phyloP scores from a whole-genome alignment of 768 basidiomycete genomes.

The Agaricus bisporus region DNA sequence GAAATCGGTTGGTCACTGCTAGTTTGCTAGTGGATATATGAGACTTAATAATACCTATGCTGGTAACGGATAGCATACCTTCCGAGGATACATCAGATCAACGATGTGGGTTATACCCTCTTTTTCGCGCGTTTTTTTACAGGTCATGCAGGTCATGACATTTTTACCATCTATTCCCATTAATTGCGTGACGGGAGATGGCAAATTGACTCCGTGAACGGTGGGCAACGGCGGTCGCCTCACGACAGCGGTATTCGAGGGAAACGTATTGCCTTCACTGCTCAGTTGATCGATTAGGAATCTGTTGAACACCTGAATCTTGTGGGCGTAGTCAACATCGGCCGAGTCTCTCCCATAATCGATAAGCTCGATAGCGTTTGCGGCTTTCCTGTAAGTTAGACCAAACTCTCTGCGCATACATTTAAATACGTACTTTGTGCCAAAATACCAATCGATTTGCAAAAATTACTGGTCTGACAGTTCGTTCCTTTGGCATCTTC shows the following conservation, averaged over 20 bases:
- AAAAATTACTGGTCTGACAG: constrained; percentile 96
- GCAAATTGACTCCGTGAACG: constrained; percentile 24
- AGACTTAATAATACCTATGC: neutral
- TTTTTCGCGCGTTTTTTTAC: constrained; percentile 67
- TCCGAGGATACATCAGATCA: constrained; percentile 83
- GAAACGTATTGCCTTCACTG: constrained; percentile 62
- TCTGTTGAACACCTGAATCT: constrained; percentile 93
- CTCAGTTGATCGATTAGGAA: constrained; percentile 85
- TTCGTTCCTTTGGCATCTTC: constrained; percentile 93
- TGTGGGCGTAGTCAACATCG: constrained; percentile 75
- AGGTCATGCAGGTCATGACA: constrained; percentile 66
- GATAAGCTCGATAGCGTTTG: constrained; percentile 80
- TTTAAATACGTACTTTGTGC: constrained; percentile 58
- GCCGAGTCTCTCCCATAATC: constrained; percentile 77
- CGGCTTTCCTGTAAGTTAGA: constrained; percentile 29
- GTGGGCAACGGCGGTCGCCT: constrained; percentile 18
- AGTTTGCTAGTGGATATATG: neutral
- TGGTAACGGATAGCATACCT: constrained; percentile 36
- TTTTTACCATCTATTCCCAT: constrained; percentile 78
- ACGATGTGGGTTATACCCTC: constrained; percentile 77
- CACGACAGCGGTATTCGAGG: constrained; percentile 50
- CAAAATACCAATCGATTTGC: constrained; percentile 84
- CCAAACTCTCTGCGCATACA: neutral
- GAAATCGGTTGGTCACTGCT: constrained; percentile 13
- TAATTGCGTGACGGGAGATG: constrained; percentile 81